Percentiles rank a stretch among this genome's conserved stretches.
Conservation (phyloP, 2,329 filamentous ascomycete genomes). For the Ampelomyces quisqualis region DNA sequence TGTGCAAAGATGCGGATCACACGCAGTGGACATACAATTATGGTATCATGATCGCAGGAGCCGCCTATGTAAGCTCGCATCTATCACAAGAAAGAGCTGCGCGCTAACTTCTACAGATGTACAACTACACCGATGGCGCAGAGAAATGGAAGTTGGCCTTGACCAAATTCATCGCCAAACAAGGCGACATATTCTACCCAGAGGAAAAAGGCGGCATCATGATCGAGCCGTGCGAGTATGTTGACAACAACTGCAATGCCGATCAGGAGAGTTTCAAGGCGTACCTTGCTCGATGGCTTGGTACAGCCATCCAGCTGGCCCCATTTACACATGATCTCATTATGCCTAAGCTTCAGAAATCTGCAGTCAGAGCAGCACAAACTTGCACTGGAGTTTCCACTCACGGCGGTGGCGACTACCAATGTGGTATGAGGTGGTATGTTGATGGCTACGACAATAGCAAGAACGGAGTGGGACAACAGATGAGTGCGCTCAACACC, state of each 20-base stretch:
- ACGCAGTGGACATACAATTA: constrained; percentile 44
- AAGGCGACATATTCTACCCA: constrained; percentile 44
- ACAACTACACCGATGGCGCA: constrained; percentile 44
- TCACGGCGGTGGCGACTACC: constrained; percentile 34
- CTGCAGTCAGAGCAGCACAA: constrained; percentile 56
- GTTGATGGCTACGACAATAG: constrained; percentile 48
- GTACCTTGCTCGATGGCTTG: constrained; percentile 53
- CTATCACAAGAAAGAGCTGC: neutral
- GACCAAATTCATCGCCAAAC: constrained; percentile 33
- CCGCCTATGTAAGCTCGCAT: constrained; percentile 30
- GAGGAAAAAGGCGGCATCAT: constrained; percentile 42
- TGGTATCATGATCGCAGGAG: constrained; percentile 39
- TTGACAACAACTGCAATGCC: constrained; percentile 44
- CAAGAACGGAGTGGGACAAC: constrained; percentile 55
- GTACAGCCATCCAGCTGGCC: constrained; percentile 58
- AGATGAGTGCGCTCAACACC: constrained; percentile 59
- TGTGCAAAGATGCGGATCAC: constrained; percentile 32
- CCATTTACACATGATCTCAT: constrained; percentile 57
- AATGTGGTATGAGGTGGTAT: constrained; percentile 50
- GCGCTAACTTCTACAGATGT: constrained; percentile 34
- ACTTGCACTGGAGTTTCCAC: constrained; percentile 53
- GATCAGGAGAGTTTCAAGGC: constrained; percentile 51
- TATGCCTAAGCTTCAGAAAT: constrained; percentile 54
- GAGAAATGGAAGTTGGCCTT: constrained; percentile 35
- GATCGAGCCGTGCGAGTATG: constrained; percentile 47